These are phyloP conservation scores for Neonectria punicea DNA, from an alignment of 2,329 filamentous ascomycete species.

Conservation along the genomic window DNA sequence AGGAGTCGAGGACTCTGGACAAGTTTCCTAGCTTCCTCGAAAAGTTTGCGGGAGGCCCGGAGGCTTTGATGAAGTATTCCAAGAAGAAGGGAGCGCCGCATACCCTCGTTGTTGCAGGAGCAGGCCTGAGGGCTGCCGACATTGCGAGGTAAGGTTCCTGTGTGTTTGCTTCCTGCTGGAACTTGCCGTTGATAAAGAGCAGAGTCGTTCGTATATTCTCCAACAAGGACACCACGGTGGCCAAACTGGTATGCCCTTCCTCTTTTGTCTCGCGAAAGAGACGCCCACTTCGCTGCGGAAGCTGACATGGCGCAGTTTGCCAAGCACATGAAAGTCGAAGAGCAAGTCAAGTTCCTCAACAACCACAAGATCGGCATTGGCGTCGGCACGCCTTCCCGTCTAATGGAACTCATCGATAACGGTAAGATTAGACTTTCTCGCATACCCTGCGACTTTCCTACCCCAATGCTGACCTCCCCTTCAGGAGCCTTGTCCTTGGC, in stretches of 20 bases:
- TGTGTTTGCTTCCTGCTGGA: background rate
- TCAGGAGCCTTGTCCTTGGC: conserved; percentile 74
- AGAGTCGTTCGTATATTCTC: conserved; percentile 82
- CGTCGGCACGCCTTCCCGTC: conserved; percentile 86
- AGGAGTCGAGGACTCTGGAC: conserved; percentile 72
- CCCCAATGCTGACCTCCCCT: background rate
- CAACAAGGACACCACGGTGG: conserved; percentile 79
- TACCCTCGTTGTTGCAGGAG: conserved; percentile 87
- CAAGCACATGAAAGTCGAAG: conserved; percentile 96
- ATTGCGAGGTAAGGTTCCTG: conserved; percentile 70
- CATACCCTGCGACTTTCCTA: background rate
- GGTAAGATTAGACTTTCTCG: conserved; percentile 59
- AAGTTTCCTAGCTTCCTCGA: conserved; percentile 85
- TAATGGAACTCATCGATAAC: conserved; percentile 84
- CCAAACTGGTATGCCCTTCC: conserved; percentile 72
- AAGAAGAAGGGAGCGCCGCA: conserved; percentile 80
- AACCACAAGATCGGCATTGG: conserved; percentile 80
- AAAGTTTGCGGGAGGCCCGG: conserved; percentile 66
- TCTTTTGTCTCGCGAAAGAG: background rate
- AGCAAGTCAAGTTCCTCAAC: conserved; percentile 81
- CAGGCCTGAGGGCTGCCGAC: conserved; percentile 87
- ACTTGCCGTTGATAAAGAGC: conserved; percentile 38
- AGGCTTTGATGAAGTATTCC: conserved; percentile 71
- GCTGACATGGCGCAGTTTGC: conserved; percentile 69
- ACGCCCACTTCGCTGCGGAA: background rate